Base-by-base conservation (phyloP, 257 asterid species). In the Solanum paucissectum region DNA sequence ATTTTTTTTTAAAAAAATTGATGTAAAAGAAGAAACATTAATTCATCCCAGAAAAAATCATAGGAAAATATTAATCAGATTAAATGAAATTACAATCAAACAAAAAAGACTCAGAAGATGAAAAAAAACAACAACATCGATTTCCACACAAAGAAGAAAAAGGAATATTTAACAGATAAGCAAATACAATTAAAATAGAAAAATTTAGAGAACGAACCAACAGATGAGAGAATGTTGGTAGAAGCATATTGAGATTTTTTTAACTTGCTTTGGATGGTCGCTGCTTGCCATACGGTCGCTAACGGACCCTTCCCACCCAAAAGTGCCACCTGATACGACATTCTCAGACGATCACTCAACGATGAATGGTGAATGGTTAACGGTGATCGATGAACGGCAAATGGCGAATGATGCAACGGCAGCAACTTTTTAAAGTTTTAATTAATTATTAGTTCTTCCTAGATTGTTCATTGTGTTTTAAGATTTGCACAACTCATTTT, bases 281-380 rank as follows among this genome's bases (percentile, higher is more conserved):
- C 98, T 4, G 99, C 99, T 79, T 95, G 93, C 98, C 99, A 96
- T 86, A 94, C 98, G 18, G 95, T 96, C 37, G 95, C 98, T 84
- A 96, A 87, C 33, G 98, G 98, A 52, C 96, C 95, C 79, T 95
- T 96, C 88, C 95, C 12, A 42, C 4, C 49, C 13, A 42, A 42
- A 42, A 42, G 49, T 10, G 92, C 0, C 1, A 93, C 96, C 71
- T 97, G 93, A 90, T 94, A 9, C 93, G 87, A 93, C 98, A 96
- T 96, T 87, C 49, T 83, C 64, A n/a, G 18, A 13, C 3, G 29
- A 34, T 71, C 33, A 49, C 21, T 49, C 21, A 13, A 12, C 3
- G 21, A 13, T 14, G 3, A 49, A 46, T 13, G 21, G 1, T 5
- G 1, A 49, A 13, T 14, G 6, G n/a, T 8, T 4, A 34, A 4